phyloP scores from a whole-genome alignment of 306 rosid genomes.

The Casuarina cunninghamiana region DNA sequence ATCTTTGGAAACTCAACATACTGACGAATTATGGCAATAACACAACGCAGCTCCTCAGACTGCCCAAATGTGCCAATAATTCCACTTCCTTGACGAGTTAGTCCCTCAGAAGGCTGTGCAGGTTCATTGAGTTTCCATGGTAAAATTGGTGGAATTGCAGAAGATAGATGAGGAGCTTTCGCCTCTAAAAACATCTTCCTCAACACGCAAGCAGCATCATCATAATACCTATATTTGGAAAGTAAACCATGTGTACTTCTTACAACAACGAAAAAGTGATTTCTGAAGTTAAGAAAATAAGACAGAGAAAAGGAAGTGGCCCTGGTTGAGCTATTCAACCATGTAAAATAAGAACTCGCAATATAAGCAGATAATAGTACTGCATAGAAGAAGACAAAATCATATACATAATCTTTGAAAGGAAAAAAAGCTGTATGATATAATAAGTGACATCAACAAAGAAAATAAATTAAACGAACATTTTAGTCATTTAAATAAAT shows the following conservation, averaged over 20 bases:
- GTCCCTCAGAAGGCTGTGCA: slow-evolving; percentile 61
- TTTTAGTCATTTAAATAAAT: background rate
- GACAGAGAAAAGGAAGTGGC: background rate
- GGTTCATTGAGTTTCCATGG: slow-evolving; percentile 91
- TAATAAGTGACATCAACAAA: background rate
- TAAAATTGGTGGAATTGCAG: slow-evolving; percentile 82
- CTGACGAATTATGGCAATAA: slow-evolving; percentile 92
- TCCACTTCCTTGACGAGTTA: slow-evolving; percentile 98
- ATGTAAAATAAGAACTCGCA: background rate
- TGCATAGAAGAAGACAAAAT: background rate
- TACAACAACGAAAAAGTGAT: slow-evolving; percentile 19
- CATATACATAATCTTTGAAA: background rate
- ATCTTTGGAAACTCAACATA: slow-evolving; percentile 46
- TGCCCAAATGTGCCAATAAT: slow-evolving; percentile 84
- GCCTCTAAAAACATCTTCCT: slow-evolving; percentile 94
- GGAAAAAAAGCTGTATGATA: background rate
- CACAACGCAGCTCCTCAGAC: slow-evolving; percentile 92
- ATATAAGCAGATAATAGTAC: background rate
- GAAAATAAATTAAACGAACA: background rate
- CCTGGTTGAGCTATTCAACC: background rate
- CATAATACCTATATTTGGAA: slow-evolving; percentile 72
- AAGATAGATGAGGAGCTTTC: slow-evolving; percentile 97
- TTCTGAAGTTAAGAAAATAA: slow-evolving; percentile 10
- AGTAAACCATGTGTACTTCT: slow-evolving; percentile 21
- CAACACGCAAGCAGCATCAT: slow-evolving; percentile 95